phyloP scores from a whole-genome alignment of 2,329 filamentous ascomycete genomes.

The Aspergillus awamori region DNA sequence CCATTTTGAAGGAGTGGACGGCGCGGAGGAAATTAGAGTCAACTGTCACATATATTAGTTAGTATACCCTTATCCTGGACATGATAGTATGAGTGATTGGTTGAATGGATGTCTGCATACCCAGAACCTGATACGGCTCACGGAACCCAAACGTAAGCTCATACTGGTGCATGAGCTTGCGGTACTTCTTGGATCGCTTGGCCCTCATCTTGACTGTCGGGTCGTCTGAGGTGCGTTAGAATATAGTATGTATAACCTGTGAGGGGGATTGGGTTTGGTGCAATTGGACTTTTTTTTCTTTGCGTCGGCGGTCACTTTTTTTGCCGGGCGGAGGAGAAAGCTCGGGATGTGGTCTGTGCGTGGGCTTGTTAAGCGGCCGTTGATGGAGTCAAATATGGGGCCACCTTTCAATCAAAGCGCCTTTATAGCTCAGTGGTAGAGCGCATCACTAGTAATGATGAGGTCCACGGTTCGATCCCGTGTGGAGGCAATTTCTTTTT shows the following conservation, averaged over 20 bases:
- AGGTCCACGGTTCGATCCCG: not conserved
- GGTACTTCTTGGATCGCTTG: constrained; percentile 72
- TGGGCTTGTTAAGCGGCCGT: not conserved
- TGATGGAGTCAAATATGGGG: not conserved
- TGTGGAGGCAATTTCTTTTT: not conserved
- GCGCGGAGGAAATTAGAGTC: constrained; percentile 85
- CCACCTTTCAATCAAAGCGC: not conserved
- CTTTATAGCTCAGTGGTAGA: not conserved
- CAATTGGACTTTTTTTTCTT: constrained; percentile 37
- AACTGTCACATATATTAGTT: constrained; percentile 52
- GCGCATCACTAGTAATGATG: constrained; percentile 1
- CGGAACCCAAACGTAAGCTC: constrained; percentile 85
- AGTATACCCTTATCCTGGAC: constrained; percentile 14
- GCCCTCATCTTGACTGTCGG: constrained; percentile 61
- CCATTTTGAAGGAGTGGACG: constrained; percentile 84
- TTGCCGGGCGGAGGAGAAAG: constrained; percentile 39
- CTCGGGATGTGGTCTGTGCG: constrained; percentile 32
- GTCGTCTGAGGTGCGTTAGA: constrained; percentile 11
- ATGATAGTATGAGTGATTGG: not conserved
- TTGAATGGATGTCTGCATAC: constrained; percentile 46
- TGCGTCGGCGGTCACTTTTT: constrained; percentile 22
- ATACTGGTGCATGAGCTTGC: constrained; percentile 94
- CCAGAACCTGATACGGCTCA: constrained; percentile 87
- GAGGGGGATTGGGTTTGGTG: constrained; percentile 8
- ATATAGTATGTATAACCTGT: not conserved